A percentile compares a stretch with the other conserved stretches of the same genome.
phyloP scores from a whole-genome alignment of 495 filamentous ascomycete genomes.

The Penicillium ochrochloron region DNA sequence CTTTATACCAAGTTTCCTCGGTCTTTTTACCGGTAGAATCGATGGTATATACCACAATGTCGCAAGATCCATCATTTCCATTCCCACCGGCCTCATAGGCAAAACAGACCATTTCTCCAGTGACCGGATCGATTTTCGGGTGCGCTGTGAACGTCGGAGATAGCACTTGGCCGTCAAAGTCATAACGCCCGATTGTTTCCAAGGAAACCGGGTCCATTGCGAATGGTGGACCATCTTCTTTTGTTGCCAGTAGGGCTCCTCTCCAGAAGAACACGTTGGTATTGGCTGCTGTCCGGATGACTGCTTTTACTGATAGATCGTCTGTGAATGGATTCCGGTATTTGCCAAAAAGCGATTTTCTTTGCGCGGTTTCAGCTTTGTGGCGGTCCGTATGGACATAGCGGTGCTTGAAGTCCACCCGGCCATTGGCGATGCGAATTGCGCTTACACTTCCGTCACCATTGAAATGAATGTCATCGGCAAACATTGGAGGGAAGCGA shows the following conservation, averaged over 20 bases:
- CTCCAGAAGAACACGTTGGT: constrained; percentile 59
- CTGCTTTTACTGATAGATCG: constrained; percentile 43
- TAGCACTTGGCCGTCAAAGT: constrained; percentile 60
- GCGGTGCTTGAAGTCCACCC: too few relatives aligned
- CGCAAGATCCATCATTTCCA: constrained; percentile 44
- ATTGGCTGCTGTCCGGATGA: constrained; percentile 55
- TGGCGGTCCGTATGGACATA: too few relatives aligned
- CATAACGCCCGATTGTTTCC: constrained; percentile 56
- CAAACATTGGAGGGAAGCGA: too few relatives aligned
- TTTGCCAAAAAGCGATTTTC: too few relatives aligned
- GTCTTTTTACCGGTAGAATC: constrained; percentile 46
- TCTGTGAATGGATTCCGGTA: constrained; percentile 61
- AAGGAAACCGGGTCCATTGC: constrained; percentile 58
- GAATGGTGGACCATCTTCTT: constrained; percentile 59
- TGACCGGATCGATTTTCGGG: constrained; percentile 62
- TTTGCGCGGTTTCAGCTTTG: too few relatives aligned
- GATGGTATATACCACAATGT: constrained; percentile 54
- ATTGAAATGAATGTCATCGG: too few relatives aligned
- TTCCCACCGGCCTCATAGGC: constrained; percentile 47
- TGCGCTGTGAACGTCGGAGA: constrained; percentile 61
- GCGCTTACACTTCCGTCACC: too few relatives aligned
- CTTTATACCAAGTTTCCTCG: constrained; percentile 53
- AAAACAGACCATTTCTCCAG: constrained; percentile 59
- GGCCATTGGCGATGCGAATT: too few relatives aligned
- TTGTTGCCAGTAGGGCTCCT: constrained; percentile 54